phyloP scores from a whole-genome alignment of 805 yeast species.

The Zygotorulaspora chibaensis region DNA sequence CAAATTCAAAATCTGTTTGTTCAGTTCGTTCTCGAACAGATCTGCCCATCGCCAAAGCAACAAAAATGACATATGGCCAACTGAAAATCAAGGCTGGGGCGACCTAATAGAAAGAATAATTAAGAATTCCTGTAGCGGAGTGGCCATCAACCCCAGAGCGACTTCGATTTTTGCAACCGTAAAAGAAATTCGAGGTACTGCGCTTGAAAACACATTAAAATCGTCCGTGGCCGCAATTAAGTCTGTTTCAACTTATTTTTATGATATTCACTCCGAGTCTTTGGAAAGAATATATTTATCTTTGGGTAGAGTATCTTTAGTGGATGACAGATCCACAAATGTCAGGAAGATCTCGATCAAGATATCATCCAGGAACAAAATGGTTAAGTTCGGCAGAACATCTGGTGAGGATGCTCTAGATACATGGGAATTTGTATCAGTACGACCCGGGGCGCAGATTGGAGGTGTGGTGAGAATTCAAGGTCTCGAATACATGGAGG shows the following conservation, averaged over 20 bases:
- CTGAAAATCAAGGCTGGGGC: constrained; percentile 80
- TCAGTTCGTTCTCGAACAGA: constrained; percentile 53
- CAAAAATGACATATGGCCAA: constrained; percentile 34
- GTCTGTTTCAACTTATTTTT: constrained; percentile 45
- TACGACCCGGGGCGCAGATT: constrained; percentile 62
- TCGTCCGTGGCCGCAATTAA: constrained; percentile 62
- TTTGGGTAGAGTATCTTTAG: constrained; percentile 43
- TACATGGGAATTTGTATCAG: constrained; percentile 70
- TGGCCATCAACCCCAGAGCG: constrained; percentile 78
- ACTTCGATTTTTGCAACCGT: constrained; percentile 64
- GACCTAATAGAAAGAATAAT: constrained; percentile 74
- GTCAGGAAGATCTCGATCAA: constrained; percentile 24
- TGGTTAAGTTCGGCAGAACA: constrained; percentile 59
- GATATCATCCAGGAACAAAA: constrained; percentile 39
- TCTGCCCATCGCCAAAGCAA: constrained; percentile 12
- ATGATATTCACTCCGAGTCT: constrained; percentile 56
- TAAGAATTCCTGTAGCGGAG: constrained; percentile 66
- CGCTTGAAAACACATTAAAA: constrained; percentile 36
- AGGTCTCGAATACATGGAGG: constrained; percentile 47
- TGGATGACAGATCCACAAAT: constrained; percentile 16
- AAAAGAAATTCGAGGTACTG: constrained; percentile 63
- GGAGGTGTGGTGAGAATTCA: constrained; percentile 67
- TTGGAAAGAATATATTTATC: constrained; percentile 59
- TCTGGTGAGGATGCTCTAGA: constrained; percentile 51
- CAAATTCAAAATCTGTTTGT: constrained; percentile 66